Conservation (phyloP, 2,329 filamentous ascomycete genomes). For the Aspergillus hiratsukae region DNA sequence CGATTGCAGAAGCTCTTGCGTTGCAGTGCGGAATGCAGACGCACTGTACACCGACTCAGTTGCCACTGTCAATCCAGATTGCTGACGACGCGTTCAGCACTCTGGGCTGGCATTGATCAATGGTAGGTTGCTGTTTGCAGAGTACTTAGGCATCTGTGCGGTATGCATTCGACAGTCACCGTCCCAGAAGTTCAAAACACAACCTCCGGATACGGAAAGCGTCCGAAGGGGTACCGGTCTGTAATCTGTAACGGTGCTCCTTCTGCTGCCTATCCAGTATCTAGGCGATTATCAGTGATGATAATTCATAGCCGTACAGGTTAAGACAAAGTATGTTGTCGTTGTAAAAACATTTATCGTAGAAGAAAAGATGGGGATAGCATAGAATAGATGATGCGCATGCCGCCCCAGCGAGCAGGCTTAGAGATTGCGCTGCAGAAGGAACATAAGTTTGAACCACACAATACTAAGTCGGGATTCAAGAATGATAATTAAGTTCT, state of each 20-base stretch:
- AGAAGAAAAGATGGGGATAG: neutral
- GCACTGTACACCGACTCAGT: neutral
- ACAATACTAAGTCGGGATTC: neutral
- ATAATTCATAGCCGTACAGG: neutral
- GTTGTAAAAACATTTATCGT: neutral
- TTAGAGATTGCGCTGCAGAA: neutral
- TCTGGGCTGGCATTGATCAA: neutral
- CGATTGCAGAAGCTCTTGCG: slow-evolving; percentile 10
- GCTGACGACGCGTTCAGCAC: neutral
- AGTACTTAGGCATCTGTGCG: neutral
- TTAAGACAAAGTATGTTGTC: neutral
- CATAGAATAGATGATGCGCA: no score
- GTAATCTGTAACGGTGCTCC: neutral
- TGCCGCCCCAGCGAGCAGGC: neutral
- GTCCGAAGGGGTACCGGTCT: neutral
- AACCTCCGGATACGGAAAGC: neutral
- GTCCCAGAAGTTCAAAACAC: neutral
- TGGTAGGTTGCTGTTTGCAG: neutral
- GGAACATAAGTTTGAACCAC: neutral
- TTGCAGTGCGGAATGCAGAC: neutral
- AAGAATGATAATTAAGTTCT: neutral
- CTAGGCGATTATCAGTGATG: neutral
- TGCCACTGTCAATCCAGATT: neutral
- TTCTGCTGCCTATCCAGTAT: neutral
- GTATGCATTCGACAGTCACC: neutral